These are phyloP conservation scores for Ustilago vetiveriae DNA, from an alignment of 1,284 basidiomycete species.

Conservation along the genomic window DNA sequence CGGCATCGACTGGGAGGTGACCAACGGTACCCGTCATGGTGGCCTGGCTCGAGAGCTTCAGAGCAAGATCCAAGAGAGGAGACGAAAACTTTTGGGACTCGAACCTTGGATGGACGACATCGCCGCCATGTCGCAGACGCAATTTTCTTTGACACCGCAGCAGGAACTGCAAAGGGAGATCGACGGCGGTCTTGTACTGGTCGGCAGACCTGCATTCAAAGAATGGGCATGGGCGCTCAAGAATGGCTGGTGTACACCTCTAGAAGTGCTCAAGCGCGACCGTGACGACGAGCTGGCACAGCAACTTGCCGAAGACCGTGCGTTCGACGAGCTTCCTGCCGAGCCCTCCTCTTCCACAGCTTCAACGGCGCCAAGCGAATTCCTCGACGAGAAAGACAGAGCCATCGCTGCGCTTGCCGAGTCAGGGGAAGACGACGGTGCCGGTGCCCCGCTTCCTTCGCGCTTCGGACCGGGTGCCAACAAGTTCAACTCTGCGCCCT, in stretches of 20 bases:
- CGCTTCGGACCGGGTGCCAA: constrained; percentile 14
- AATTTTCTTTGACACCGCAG: constrained; percentile 73
- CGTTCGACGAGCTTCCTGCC: constrained; percentile 76
- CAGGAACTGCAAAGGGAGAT: constrained; percentile 75
- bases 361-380: constrained; percentile 23
- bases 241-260: constrained; percentile 77
- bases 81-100: constrained; percentile 69
- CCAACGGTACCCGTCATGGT: constrained; percentile 83
- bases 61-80: constrained; percentile 76
- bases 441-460: constrained; percentile 42
- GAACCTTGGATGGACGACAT: constrained; percentile 57
- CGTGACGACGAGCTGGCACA: constrained; percentile 76
- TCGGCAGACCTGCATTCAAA: constrained; percentile 92
- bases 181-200: constrained; percentile 82
- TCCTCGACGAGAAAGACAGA: constrained; percentile 46
- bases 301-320: constrained; percentile 77
- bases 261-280: constrained; percentile 75
- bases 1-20: constrained; percentile 88
- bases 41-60: constrained; percentile 80
- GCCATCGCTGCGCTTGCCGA: constrained; percentile 32
- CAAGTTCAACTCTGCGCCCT: constrained; percentile 28
- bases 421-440: constrained; percentile 41
- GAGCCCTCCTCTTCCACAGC: constrained; percentile 4
- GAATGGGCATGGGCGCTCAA: constrained; percentile 89
- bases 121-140: constrained; percentile 70